Conservation (phyloP, 169 alveolate genomes). For the Cytauxzoon felis region DNA sequence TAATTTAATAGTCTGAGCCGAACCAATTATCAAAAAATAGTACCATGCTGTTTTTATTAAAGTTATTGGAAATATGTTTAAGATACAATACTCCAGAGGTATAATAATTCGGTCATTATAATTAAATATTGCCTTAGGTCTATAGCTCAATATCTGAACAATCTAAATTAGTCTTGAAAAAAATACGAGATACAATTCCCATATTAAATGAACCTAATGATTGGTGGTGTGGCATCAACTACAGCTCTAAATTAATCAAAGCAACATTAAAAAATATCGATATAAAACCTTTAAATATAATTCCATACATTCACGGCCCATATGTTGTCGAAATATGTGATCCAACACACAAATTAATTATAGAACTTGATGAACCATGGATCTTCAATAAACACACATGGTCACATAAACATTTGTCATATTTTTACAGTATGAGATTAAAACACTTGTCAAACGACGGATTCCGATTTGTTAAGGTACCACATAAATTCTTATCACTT, state of each 20-base stretch:
- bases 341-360: slow-evolving; percentile 23
- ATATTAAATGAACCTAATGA: neutral
- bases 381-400: neutral
- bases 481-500: neutral
- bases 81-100: slow-evolving; percentile 10
- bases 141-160: neutral
- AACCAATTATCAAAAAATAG: neutral
- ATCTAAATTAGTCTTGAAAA: neutral
- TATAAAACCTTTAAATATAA: neutral
- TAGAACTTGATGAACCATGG: slow-evolving; percentile 1
- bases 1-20: neutral
- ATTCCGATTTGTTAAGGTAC: slow-evolving; percentile 8
- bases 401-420: neutral
- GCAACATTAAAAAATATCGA: neutral
- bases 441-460: slow-evolving; percentile 28
- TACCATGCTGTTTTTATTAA: neutral
- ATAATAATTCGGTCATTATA: neutral
- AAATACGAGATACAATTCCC: neutral
- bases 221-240: neutral
- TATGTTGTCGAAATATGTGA: slow-evolving; percentile 35
- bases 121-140: neutral
- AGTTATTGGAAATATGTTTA: slow-evolving; percentile 2
- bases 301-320: slow-evolving; percentile 58
- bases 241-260: neutral
- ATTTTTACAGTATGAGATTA: slow-evolving; percentile 17